Evolutionary conservation across 2,329 filamentous ascomycete species (phyloP).

Genomic region (Monilinia fructigena): DNA sequence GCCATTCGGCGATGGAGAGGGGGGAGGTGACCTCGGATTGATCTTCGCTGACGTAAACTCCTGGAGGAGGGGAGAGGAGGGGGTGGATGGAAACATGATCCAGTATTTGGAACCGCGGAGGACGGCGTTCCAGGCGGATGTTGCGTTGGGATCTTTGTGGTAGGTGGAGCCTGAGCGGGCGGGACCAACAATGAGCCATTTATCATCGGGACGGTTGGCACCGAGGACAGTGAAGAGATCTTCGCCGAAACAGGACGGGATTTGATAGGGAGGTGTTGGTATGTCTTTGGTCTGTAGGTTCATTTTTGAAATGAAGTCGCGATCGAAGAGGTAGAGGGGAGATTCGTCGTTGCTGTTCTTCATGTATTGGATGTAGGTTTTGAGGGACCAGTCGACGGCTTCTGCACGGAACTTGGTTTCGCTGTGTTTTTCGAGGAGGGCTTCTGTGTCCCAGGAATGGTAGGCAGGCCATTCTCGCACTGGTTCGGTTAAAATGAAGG

Average conservation of each 20-base stretch:
- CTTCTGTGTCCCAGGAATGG: slow-evolving; percentile 69
- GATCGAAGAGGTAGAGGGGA: slow-evolving; percentile 89
- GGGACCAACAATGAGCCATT: slow-evolving; percentile 91
- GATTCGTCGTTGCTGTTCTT: slow-evolving; percentile 76
- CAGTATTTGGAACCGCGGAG: slow-evolving; percentile 91
- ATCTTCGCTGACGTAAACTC: slow-evolving; percentile 85
- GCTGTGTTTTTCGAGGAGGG: slow-evolving; percentile 62
- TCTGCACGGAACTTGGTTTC: slow-evolving; percentile 79
- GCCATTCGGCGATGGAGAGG: slow-evolving; percentile 94
- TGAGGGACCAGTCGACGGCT: slow-evolving; percentile 86
- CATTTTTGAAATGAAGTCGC: slow-evolving; percentile 85
- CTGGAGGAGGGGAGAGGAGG: slow-evolving; percentile 61
- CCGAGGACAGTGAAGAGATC: slow-evolving; percentile 83
- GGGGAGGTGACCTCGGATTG: slow-evolving; percentile 92
- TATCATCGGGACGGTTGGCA: slow-evolving; percentile 75
- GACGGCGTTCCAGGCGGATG: slow-evolving; percentile 91
- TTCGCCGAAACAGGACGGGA: slow-evolving; percentile 78
- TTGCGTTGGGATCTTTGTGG: slow-evolving; percentile 77
- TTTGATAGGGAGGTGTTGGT: slow-evolving; percentile 62
- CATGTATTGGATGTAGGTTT: slow-evolving; percentile 83
- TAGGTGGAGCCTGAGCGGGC: slow-evolving; percentile 88
- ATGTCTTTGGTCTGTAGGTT: slow-evolving; percentile 55
- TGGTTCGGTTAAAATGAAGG: slow-evolving; percentile 82
- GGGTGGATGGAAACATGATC: slow-evolving; percentile 87
- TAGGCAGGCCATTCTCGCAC: slow-evolving; percentile 81